Conservation (phyloP, 345 rosid genomes). For the Brassica carinata region DNA sequence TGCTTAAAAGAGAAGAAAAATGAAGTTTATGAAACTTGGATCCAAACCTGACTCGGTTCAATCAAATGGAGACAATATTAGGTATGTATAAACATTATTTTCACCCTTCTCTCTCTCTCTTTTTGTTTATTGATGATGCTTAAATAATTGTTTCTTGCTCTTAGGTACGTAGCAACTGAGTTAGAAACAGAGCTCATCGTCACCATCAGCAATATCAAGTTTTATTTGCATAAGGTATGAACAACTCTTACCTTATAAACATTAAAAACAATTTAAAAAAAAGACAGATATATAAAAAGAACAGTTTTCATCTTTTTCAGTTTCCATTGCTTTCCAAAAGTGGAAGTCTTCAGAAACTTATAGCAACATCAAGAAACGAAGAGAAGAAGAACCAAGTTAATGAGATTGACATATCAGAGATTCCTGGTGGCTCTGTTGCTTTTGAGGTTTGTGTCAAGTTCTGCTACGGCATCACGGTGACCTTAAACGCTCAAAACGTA, state of each 20-base stretch:
- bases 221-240: constrained; percentile 68
- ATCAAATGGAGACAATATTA: constrained; percentile 56
- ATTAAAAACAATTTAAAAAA: neutral
- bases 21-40: constrained; percentile 96
- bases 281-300: neutral
- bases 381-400: constrained; percentile 36
- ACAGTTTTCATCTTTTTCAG: constrained; percentile 38
- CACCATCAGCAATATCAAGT: constrained; percentile 54
- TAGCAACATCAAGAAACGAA: constrained; percentile 40
- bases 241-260: neutral
- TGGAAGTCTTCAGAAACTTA: constrained; percentile 52
- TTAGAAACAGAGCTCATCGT: constrained; percentile 60
- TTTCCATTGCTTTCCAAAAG: constrained; percentile 73
- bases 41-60: constrained; percentile 76
- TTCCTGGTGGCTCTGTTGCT: constrained; percentile 61
- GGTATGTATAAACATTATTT: constrained; percentile 38
- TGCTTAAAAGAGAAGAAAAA: constrained; percentile 42
- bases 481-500: constrained; percentile 46
- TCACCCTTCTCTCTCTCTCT: neutral
- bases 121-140: neutral
- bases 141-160: neutral
- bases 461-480: constrained; percentile 37
- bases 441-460: constrained; percentile 46
- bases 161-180: constrained; percentile 64
- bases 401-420: constrained; percentile 43